These are phyloP conservation scores for Agastache rugosa DNA, from an alignment of 257 asterid species.

Conservation along the genomic window DNA sequence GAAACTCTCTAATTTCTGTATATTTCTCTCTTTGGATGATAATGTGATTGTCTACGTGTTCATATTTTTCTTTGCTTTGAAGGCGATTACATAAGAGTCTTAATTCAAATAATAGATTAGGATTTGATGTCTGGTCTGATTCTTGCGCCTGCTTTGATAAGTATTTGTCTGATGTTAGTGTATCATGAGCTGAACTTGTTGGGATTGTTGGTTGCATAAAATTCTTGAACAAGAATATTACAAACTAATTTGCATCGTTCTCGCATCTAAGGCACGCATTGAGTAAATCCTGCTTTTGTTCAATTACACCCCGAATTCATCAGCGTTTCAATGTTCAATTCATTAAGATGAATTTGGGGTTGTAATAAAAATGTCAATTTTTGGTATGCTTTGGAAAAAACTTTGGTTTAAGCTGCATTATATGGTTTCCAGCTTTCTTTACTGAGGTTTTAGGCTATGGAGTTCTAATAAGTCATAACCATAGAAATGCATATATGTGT, in stretches of 20 bases:
- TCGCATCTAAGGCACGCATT: too few relatives aligned
- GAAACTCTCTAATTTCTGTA: conserved; percentile 17
- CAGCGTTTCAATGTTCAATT: too few relatives aligned
- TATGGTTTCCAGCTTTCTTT: neutral
- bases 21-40: conserved; percentile 4
- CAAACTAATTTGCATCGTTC: neutral
- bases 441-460: neutral
- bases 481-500: neutral
- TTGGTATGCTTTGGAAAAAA: neutral
- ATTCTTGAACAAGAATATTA: neutral
- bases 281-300: too few relatives aligned
- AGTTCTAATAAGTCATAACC: too few relatives aligned
- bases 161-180: too few relatives aligned
- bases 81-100: neutral
- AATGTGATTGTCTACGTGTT: conserved; percentile 25
- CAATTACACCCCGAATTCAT: too few relatives aligned
- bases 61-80: neutral
- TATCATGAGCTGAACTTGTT: neutral
- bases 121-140: neutral
- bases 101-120: neutral
- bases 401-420: neutral
- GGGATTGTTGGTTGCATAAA: neutral
- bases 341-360: neutral
- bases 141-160: neutral
- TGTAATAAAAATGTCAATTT: neutral